Conservation (phyloP, 164 flowering plant genomes). For the Kingdonia uniflora region DNA sequence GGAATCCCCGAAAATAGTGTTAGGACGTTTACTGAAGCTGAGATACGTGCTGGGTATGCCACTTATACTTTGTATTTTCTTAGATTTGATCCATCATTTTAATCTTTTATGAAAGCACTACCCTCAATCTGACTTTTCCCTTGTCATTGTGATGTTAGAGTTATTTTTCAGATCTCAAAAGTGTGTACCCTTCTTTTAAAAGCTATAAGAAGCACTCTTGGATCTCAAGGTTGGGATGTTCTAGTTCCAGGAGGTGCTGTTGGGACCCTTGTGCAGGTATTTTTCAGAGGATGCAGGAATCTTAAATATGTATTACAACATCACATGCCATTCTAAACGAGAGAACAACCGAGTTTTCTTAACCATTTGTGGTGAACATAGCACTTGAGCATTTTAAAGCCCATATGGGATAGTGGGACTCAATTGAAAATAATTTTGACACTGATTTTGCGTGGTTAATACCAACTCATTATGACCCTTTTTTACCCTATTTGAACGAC, state of each 20-base stretch:
- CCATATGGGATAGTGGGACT: no score
- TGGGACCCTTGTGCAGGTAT: slow-evolving; percentile 79
- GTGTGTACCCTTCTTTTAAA: slow-evolving; percentile 67
- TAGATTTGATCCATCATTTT: not conserved
- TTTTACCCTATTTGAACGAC: no score
- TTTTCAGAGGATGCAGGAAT: not conserved
- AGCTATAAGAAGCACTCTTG: slow-evolving; percentile 57
- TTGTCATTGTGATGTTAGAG: slow-evolving; percentile 25
- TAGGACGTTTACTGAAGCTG: slow-evolving; percentile 88
- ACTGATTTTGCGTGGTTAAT: no score
- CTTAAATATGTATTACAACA: no score
- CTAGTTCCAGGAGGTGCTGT: slow-evolving; percentile 75
- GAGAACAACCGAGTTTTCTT: no score
- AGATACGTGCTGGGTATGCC: slow-evolving; percentile 92
- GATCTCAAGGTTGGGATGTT: slow-evolving; percentile 94
- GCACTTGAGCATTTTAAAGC: no score
- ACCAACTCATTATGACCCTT: no score
- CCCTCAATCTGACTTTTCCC: not conserved
- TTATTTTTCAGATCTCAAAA: slow-evolving; percentile 93
- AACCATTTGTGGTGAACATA: no score
- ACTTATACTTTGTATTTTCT: slow-evolving; percentile 2
- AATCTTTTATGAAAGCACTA: not conserved
- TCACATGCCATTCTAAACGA: no score
- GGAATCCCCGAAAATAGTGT: slow-evolving; percentile 84
- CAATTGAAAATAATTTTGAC: no score